A percentile compares a stretch with the other conserved stretches of the same genome.
Evolutionary conservation across 495 filamentous ascomycete species (phyloP).

Genomic region (Neurospora africana): DNA sequence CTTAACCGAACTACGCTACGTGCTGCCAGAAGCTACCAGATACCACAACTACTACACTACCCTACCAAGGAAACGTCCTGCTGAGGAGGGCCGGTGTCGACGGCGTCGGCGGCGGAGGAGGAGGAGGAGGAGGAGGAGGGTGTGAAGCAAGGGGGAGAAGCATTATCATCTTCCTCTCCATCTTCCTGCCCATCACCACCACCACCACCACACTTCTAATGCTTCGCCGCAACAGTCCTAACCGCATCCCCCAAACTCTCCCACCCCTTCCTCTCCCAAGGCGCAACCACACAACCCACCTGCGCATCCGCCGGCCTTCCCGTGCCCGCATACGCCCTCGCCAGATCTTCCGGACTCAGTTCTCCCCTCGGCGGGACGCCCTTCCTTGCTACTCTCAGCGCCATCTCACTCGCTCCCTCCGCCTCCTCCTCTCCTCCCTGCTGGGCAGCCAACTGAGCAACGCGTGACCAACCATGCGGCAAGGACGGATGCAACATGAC

Average conservation of each 20-base stretch:
- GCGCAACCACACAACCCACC: conserved; percentile 67
- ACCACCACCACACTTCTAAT: neutral
- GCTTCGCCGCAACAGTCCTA: conserved; percentile 5
- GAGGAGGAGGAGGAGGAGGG: neutral
- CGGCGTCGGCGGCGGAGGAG: neutral
- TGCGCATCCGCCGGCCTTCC: conserved; percentile 62
- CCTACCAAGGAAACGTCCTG: neutral
- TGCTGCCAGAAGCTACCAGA: neutral
- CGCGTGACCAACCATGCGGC: conserved; percentile 64
- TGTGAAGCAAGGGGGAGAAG: neutral
- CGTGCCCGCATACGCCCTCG: conserved; percentile 66
- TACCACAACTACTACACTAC: neutral
- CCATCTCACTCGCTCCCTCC: conserved; percentile 67
- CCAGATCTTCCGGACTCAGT: conserved; percentile 57
- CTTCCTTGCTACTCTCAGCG: conserved; percentile 63
- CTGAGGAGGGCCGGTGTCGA: neutral
- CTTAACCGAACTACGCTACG: neutral
- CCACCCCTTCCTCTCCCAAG: conserved; percentile 67
- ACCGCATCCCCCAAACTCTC: conserved; percentile 20
- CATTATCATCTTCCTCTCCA: neutral
- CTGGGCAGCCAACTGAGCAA: conserved; percentile 36
- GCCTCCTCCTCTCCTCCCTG: conserved; percentile 25
- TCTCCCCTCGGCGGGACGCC: conserved; percentile 59
- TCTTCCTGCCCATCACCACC: neutral
- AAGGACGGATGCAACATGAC: conserved; percentile 69